Evolutionary conservation across 106 monocot genomes (phyloP), one percentile per base, ranked within the genome.

Genomic region (Dactylorhiza incarnata): DNA sequence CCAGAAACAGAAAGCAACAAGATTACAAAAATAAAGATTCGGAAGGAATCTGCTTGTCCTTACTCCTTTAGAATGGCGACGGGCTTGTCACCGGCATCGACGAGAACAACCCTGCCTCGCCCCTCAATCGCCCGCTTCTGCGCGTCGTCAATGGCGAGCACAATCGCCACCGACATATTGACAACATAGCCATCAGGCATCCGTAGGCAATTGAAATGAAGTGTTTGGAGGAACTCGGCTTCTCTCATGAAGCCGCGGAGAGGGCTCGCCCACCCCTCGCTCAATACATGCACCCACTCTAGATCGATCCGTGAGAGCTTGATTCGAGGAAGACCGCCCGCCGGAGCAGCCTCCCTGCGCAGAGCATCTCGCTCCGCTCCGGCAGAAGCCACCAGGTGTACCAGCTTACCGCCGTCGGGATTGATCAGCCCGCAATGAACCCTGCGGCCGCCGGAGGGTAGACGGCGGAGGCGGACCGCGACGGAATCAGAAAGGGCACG

Each of bases 251-350:
- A 94, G 37, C 94, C 94, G 5, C 80, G 58, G 19, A 94, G 91
- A 0, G 94, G 94, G 89, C 94, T 91, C 13, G 91, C 91, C 94
- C 94, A 94, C 48, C 94, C 94, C 74, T 94, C 94, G 79, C 91
- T 94, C 52, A 94, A 84, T 46, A 94, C 91, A 10, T 94, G 94
- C 17, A 91, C 88, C 94, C 94, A 94, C 85, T 91, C 89, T 17
- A 85, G 65, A 50, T 94, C 91, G 45, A 91, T 79, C 78, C 84
- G 66, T 45, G 80, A 81, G 2, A 94, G 83, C 76, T 71, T 75
- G 70, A 97, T 61, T 48, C 77, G 54, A 2, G 88, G 89, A 16
- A 73, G 37, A 20, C 43, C 71, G 61, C 49, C 48, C 54, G 87
- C 88, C 37, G 55, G 59, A 70, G 73, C 68, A 45, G 91, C 93